Evolutionary conservation across 768 basidiomycete species (phyloP).

Genomic region (Boletus reticulatus): DNA sequence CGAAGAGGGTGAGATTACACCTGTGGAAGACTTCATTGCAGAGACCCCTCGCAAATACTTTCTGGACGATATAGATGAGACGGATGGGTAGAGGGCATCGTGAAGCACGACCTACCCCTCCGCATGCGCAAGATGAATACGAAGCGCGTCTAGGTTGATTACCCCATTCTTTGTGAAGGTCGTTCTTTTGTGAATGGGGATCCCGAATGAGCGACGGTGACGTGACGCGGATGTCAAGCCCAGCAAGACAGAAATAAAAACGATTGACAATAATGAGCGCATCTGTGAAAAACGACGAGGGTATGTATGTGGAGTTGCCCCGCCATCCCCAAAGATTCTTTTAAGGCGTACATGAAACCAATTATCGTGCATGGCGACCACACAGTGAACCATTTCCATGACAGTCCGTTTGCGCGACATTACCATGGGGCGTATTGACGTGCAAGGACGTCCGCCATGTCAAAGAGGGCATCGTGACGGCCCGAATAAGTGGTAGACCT

Average conservation of each 20-base stretch:
- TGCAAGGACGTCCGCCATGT: too few species aligned
- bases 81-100: neutral
- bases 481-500: too few species aligned
- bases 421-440: too few species aligned
- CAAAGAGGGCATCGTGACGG: too few species aligned
- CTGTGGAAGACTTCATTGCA: slow-evolving; percentile 5
- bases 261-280: slow-evolving; percentile 2
- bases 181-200: slow-evolving; percentile 18
- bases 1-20: neutral
- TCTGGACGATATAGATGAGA: slow-evolving; percentile 12
- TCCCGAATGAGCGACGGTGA: slow-evolving; percentile 8
- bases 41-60: slow-evolving; percentile 17
- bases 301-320: neutral
- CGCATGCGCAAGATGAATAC: slow-evolving; percentile 14
- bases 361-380: neutral
- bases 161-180: slow-evolving; percentile 11
- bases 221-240: slow-evolving; percentile 17
- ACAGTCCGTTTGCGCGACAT: too few species aligned
- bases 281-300: slow-evolving; percentile 6
- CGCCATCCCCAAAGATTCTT: neutral
- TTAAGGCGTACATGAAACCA: too few species aligned
- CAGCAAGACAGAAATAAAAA: slow-evolving; percentile 9
- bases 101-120: slow-evolving; percentile 8
- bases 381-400: neutral
- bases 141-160: slow-evolving; percentile 14